Base-by-base conservation (phyloP, 1,139 yeast species). In the Protomyces pachydermus region DNA sequence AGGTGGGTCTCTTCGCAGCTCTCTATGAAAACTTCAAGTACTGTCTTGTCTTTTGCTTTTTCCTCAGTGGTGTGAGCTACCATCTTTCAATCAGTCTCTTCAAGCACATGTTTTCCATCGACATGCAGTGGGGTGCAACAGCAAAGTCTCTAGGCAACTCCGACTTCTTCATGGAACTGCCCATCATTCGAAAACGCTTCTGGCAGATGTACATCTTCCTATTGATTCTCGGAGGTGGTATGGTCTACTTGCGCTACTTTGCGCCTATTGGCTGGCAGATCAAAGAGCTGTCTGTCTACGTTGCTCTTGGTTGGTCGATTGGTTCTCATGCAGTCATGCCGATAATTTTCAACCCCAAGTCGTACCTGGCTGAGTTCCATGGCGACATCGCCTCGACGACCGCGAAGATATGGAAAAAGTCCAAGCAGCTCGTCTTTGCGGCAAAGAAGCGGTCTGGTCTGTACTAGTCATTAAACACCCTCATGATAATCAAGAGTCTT, bases 111-210 rank as follows among this genome's bases (percentile, higher is more conserved):
- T 56, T 66, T 16, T 56, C 64, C 12, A 39, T 65, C 32, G 61
- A 60, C 60, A 61, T 66, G 67, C 65, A 61, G 45, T 66, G 67
- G 67, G 67, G 67, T 18, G 67, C 67, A 9, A 66, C 67, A 12
- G 67, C 67, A 2, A 64, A 65, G 20, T 66, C 65, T n/a, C 61
- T 66, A 8, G 67, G 64, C 50, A 32, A 57, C 23, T 64, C 66
- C 1, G 64, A 65, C 42, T 65, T 65, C 50, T 65, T 65, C 53
- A 64, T 39, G 35, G 67, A 66, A 46, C 60, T 66, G 20, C 67
- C 67, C 4, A 65, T 60, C 54, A 64, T 66, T 32, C 39, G 61
- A 55, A 52, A 18, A 18, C 39, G 45, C 14, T 53, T 35, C 56
- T 37, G 52, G 58, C 56, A 53, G 25, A 53, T 53, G 56, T 53